Conservation (phyloP, 495 filamentous ascomycete species). For the Mycothermus thermophilus region DNA sequence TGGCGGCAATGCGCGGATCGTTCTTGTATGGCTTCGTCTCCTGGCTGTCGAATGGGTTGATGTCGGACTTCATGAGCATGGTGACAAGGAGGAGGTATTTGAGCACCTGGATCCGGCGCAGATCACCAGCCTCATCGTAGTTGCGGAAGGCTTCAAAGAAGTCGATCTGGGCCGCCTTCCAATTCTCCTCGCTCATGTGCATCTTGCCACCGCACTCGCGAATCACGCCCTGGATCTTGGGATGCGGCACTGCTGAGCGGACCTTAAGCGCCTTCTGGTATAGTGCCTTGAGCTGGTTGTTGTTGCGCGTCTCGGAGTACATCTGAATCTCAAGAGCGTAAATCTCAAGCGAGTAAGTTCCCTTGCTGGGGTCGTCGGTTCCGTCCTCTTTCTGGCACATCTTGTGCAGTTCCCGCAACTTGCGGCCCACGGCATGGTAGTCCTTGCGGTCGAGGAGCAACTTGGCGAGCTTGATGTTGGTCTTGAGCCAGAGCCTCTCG, state of each 20-base stretch:
- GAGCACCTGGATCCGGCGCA: slow-evolving; percentile 91
- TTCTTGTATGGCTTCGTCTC: slow-evolving; percentile 99
- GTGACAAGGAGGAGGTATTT: slow-evolving; percentile 94
- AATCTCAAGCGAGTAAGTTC: slow-evolving; percentile 88
- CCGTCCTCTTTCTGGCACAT: slow-evolving; percentile 84
- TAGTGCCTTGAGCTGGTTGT: slow-evolving; percentile 86
- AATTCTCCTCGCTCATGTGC: slow-evolving; percentile 99
- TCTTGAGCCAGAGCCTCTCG: slow-evolving; percentile 94
- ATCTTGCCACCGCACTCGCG: slow-evolving; percentile 98
- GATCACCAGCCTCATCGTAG: slow-evolving; percentile 93
- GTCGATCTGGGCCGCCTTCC: slow-evolving; percentile 91
- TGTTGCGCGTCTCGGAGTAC: slow-evolving; percentile 93
- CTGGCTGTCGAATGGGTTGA: slow-evolving; percentile 98
- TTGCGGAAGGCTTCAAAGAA: slow-evolving; percentile 99
- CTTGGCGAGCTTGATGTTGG: slow-evolving; percentile 89
- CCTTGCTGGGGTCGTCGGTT: slow-evolving; percentile 85
- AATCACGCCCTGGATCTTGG: slow-evolving; percentile 98
- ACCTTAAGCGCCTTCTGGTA: slow-evolving; percentile 85
- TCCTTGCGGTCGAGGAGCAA: slow-evolving; percentile 84
- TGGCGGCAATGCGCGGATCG: slow-evolving; percentile 84
- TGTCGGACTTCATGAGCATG: slow-evolving; percentile 98
- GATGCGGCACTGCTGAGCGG: slow-evolving; percentile 88
- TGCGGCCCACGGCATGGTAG: slow-evolving; percentile 66
- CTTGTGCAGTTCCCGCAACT: slow-evolving; percentile 76
- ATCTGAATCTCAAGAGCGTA: slow-evolving; percentile 98